Evolutionary conservation across 2,329 filamentous ascomycete genomes (phyloP).

Genomic region (Penicillium fuscoglaucum): DNA sequence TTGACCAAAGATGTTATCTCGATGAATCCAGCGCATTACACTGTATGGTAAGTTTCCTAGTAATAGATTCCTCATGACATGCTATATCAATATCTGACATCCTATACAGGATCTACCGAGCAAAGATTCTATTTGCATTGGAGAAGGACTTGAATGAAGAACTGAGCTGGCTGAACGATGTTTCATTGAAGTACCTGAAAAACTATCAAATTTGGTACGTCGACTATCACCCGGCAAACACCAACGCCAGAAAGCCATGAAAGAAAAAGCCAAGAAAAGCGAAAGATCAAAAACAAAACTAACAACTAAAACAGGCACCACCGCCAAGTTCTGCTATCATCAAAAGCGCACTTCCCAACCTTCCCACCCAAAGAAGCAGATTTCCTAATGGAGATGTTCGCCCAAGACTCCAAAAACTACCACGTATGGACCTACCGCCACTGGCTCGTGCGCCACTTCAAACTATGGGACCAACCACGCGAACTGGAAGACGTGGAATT

Average conservation of each 20-base stretch:
- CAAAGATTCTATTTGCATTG: conserved; percentile 71
- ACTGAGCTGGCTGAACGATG: conserved; percentile 79
- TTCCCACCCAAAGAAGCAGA: conserved; percentile 67
- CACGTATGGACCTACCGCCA: conserved; percentile 98
- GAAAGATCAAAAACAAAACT: neutral
- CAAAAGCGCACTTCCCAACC: conserved; percentile 47
- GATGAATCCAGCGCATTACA: conserved; percentile 97
- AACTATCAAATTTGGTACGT: conserved; percentile 94
- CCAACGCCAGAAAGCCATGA: neutral
- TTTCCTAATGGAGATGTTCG: conserved; percentile 80
- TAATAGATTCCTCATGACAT: neutral
- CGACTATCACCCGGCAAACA: neutral
- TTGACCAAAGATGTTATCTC: conserved; percentile 87
- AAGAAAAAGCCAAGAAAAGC: neutral
- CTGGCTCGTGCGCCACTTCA: conserved; percentile 67
- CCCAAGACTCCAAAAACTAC: conserved; percentile 91
- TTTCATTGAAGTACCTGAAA: conserved; percentile 82
- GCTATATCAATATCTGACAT: conserved; percentile 14
- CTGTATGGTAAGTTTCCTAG: conserved; percentile 69
- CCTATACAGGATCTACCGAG: conserved; percentile 71
- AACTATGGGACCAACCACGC: conserved; percentile 54
- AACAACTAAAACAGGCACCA: conserved; percentile 53
- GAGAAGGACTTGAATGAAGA: conserved; percentile 67
- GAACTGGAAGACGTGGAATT: conserved; percentile 71
- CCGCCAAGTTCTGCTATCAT: conserved; percentile 57